Evolutionary conservation across 768 basidiomycete genomes (phyloP).

Genomic region (Macrolepiota dolichaula): DNA sequence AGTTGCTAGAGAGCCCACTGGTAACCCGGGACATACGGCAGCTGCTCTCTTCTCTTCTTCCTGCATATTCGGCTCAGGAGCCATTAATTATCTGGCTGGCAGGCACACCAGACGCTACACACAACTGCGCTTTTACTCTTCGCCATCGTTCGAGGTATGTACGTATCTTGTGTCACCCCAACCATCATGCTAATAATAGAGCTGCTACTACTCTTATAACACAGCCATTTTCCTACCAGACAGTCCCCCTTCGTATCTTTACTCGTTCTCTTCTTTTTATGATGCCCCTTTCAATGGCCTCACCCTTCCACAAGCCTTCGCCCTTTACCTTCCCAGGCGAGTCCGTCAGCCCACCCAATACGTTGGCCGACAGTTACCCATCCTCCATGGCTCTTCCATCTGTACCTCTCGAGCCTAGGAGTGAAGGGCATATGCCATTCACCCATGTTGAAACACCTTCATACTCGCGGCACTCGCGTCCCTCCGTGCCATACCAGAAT

Average conservation of each 20-base stretch:
- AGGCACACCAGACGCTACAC: not conserved
- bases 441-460: conserved; percentile 42
- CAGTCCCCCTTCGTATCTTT: not conserved
- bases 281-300: conserved; percentile 43
- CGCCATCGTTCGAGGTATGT: not conserved
- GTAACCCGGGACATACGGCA: not conserved
- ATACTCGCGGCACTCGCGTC: not conserved
- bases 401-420: conserved; percentile 15
- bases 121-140: conserved; percentile 6
- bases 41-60: not conserved
- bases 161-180: not conserved
- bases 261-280: not conserved
- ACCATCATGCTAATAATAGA: conserved; percentile 9
- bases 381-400: not conserved
- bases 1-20: not conserved
- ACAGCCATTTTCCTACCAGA: conserved; percentile 7
- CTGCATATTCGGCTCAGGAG: conserved; percentile 1
- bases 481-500: conserved; percentile 52
- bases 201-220: not conserved
- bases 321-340: conserved; percentile 41
- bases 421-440: conserved; percentile 8
- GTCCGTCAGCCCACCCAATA: conserved; percentile 41
- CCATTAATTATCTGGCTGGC: not conserved
- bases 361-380: conserved; percentile 19
- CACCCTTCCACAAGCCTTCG: conserved; percentile 42